A percentile compares a stretch with the other conserved stretches of the same genome.
Conservation (phyloP, 2,329 filamentous ascomycete genomes). For the Penicillium verrucosum region DNA sequence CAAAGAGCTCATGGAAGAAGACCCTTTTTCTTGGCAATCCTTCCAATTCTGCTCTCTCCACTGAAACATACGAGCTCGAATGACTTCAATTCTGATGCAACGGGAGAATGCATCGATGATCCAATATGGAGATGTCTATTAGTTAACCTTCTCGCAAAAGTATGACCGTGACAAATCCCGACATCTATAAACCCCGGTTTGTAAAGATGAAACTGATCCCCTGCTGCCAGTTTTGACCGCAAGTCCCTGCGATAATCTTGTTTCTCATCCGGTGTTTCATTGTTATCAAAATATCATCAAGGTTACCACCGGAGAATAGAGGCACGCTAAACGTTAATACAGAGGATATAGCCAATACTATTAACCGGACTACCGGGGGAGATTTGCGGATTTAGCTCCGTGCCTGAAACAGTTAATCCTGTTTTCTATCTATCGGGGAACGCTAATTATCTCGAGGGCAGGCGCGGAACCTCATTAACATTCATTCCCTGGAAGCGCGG, state of each 20-base stretch:
- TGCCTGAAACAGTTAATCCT: neutral
- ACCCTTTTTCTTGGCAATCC: neutral
- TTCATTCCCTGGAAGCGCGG: neutral
- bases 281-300: neutral
- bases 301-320: neutral
- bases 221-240: neutral
- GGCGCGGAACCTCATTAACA: neutral
- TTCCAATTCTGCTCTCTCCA: neutral
- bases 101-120: constrained; percentile 1
- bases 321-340: neutral
- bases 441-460: neutral
- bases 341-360: neutral
- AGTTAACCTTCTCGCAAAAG: neutral
- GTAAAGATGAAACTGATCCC: neutral
- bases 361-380: neutral
- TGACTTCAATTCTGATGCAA: neutral
- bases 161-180: neutral
- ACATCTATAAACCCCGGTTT: neutral
- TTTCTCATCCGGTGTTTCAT: neutral
- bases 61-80: neutral
- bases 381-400: no score
- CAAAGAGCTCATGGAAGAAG: neutral
- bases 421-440: neutral
- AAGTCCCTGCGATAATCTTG: neutral
- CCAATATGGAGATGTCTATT: neutral